phyloP scores from a whole-genome alignment of 75 land plant species.

The Sequoiadendron giganteum region DNA sequence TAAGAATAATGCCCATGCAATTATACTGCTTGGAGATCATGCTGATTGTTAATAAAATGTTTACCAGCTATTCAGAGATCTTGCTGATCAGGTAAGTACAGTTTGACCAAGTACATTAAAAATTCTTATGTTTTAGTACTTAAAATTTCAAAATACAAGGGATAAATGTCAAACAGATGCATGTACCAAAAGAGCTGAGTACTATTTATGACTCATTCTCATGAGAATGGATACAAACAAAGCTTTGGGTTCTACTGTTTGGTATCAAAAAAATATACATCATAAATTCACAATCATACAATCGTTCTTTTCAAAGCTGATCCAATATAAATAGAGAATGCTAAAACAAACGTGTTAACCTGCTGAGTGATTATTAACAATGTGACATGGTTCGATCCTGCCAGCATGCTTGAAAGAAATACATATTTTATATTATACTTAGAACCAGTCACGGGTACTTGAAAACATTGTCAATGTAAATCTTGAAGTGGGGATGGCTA shows the following conservation, averaged over 20 bases:
- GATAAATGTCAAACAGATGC: neutral
- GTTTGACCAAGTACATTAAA: neutral
- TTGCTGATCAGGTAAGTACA: neutral
- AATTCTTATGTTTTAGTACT: neutral
- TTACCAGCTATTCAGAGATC: neutral
- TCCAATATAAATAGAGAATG: neutral
- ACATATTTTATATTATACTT: neutral
- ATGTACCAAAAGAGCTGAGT: neutral
- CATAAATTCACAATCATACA: neutral
- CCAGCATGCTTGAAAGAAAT: neutral
- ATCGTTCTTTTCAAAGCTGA: neutral
- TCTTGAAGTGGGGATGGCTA: neutral
- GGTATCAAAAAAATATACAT: neutral
- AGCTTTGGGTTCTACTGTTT: neutral
- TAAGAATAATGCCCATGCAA: neutral
- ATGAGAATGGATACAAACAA: neutral
- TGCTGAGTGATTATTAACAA: neutral
- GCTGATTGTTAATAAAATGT: neutral
- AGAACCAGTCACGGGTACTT: neutral
- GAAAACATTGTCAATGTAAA: too few relatives aligned
- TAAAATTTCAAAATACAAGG: neutral
- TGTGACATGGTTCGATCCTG: neutral
- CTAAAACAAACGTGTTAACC: neutral
- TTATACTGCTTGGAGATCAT: neutral
- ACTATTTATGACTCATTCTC: neutral